Base-by-base conservation (phyloP, 345 rosid species). In the Citrus mangshanensis region DNA sequence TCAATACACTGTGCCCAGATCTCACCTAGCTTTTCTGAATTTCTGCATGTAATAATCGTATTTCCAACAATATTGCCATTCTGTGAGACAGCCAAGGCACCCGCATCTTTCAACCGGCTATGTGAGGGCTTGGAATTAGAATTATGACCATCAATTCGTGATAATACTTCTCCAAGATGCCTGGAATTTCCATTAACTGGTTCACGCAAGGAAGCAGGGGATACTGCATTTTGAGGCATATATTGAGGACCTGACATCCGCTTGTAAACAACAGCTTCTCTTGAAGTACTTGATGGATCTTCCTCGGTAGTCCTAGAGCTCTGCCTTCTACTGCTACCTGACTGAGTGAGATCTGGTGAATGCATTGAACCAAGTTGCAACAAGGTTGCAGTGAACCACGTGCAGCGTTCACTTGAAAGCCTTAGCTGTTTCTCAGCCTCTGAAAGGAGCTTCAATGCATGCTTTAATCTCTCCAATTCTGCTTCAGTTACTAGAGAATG, bases 301-400 rank as follows among this genome's bases (percentile, higher is more conserved):
- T 93, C 98, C 60, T 93, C 94, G 9, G 97, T 90, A 75, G 95
- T 85, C 85, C 87, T 91, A 19, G 97, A 89, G 88, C 97, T 96
- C 85, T 85, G 91, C 88, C 93, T 90, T 79, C 94, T 83, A 76
- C 97, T 93, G 86, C 95, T 87, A 81, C 93, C 89, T 63, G 97
- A 88, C 79, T 81, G 92, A 75, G 91, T 87, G 63, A 89, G 79
- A 58, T 93, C 97, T 54, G 91, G 91, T 63, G 98, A 94, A 81
- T 95, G 89, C 80, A 89, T 82, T 13, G 97, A 96, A 70, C 98
- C 97, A 69, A 96, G 97, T 91, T 94, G 99, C 73, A 96, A 83
- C 49, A 96, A 86, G 42, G 97, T 93, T 27, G 98, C 97, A 4
- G 98, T 94, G 88, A 96, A 94, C 99, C 99, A 96, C 27, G 97